Evolutionary conservation across 2,329 filamentous ascomycete species (phyloP).

Genomic region (Sporothrix inflata): DNA sequence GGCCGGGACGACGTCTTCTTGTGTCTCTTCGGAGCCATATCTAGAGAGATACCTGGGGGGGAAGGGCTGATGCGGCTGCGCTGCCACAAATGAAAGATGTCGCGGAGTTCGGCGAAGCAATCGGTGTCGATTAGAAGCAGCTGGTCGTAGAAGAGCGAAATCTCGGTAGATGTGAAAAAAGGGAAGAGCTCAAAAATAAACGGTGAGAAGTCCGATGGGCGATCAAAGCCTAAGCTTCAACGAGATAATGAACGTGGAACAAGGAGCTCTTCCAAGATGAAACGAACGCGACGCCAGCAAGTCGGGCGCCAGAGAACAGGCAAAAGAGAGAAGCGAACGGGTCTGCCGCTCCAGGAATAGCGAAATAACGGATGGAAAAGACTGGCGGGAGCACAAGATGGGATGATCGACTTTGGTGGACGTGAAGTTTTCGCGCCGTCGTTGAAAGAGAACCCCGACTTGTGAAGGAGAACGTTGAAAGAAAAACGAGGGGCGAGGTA

Average conservation of each 20-base stretch:
- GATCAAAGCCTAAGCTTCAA: background rate
- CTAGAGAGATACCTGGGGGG: background rate
- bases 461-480: background rate
- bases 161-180: background rate
- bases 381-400: background rate
- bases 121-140: background rate
- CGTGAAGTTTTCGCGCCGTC: background rate
- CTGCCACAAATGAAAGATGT: background rate
- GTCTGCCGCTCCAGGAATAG: background rate
- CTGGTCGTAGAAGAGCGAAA: background rate
- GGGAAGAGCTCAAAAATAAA: background rate
- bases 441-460: background rate
- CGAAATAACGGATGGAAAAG: background rate
- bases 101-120: background rate
- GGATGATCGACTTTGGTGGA: background rate
- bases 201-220: background rate
- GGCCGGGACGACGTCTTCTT: slow-evolving; percentile 43
- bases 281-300: slow-evolving; percentile 5
- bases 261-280: slow-evolving; percentile 3
- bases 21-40: slow-evolving; percentile 52
- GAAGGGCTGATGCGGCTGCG: background rate
- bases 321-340: background rate
- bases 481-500: background rate
- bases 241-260: background rate
- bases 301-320: background rate